Conservation (phyloP, 345 rosid genomes). For the Eucalyptus erythrocorys region DNA sequence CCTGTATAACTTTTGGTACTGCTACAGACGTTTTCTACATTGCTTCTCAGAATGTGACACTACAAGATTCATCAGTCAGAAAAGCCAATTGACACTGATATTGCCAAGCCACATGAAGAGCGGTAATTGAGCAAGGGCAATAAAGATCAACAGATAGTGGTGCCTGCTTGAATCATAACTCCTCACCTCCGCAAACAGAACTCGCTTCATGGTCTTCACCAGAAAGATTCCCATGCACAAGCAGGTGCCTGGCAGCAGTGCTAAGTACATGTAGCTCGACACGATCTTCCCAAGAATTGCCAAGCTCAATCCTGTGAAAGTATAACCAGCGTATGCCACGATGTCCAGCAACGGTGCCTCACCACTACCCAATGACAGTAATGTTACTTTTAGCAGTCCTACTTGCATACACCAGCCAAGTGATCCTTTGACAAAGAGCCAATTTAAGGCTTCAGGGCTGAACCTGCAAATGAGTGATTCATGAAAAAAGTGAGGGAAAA, state of each 20-base stretch:
- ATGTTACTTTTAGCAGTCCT: conserved; percentile 63
- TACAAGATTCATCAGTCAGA: conserved; percentile 13
- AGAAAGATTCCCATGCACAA: conserved; percentile 79
- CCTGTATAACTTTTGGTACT: neutral
- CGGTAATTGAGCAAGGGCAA: conserved; percentile 85
- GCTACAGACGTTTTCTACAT: conserved; percentile 8
- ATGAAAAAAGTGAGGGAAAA: neutral
- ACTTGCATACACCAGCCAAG: conserved; percentile 88
- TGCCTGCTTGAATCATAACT: conserved; percentile 83
- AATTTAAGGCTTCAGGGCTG: conserved; percentile 81
- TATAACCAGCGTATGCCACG: conserved; percentile 82
- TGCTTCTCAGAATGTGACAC: neutral
- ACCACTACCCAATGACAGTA: conserved; percentile 77
- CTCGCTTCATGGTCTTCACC: conserved; percentile 96
- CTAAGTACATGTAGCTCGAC: conserved; percentile 62
- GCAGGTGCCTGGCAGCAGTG: conserved; percentile 74
- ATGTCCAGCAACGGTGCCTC: conserved; percentile 91
- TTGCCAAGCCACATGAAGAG: conserved; percentile 91
- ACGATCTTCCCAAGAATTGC: conserved; percentile 69
- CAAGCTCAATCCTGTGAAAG: conserved; percentile 65
- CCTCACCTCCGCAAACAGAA: conserved; percentile 84
- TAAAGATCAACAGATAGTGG: conserved; percentile 74
- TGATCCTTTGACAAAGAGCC: conserved; percentile 86
- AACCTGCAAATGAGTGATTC: conserved; percentile 35
- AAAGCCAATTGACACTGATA: conserved; percentile 80